Evolutionary conservation across 257 asterid species (phyloP).

Genomic region (Rhazya stricta): DNA sequence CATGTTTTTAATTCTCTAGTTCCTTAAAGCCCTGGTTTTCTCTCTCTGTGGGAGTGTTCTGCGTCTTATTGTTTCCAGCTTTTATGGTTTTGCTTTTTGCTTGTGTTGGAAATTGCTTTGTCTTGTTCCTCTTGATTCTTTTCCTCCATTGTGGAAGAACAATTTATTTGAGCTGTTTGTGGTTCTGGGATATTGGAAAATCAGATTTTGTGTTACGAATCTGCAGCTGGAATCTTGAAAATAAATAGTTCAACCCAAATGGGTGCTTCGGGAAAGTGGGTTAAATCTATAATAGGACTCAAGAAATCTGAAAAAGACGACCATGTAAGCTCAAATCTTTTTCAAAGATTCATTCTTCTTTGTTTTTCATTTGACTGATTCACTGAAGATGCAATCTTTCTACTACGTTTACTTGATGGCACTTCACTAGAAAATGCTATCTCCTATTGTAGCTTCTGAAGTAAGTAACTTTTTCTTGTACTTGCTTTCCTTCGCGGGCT

Average conservation of each 20-base stretch:
- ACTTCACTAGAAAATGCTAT: neutral
- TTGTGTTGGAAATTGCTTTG: neutral
- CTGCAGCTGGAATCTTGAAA: constrained; percentile 15
- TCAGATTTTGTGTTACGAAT: neutral
- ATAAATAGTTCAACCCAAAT: constrained; percentile 29
- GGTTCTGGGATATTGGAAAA: neutral
- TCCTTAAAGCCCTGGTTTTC: constrained; percentile 1
- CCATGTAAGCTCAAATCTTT: constrained; percentile 45
- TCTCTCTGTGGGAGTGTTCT: neutral
- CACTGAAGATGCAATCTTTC: neutral
- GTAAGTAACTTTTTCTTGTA: too few relatives aligned
- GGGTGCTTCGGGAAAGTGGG: constrained; percentile 95
- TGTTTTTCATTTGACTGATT: neutral
- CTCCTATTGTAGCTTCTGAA: neutral
- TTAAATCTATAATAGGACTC: constrained; percentile 68
- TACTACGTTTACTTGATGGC: neutral
- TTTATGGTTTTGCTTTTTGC: neutral
- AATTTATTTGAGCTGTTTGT: neutral
- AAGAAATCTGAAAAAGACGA: constrained; percentile 76
- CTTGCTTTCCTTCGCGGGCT: neutral
- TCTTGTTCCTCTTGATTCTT: neutral
- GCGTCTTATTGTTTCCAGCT: neutral
- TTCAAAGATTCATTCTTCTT: constrained; percentile 17
- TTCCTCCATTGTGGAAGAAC: too few relatives aligned
- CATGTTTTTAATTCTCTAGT: neutral